phyloP scores from a whole-genome alignment of 345 rosid species.

The Sonneratia alba region DNA sequence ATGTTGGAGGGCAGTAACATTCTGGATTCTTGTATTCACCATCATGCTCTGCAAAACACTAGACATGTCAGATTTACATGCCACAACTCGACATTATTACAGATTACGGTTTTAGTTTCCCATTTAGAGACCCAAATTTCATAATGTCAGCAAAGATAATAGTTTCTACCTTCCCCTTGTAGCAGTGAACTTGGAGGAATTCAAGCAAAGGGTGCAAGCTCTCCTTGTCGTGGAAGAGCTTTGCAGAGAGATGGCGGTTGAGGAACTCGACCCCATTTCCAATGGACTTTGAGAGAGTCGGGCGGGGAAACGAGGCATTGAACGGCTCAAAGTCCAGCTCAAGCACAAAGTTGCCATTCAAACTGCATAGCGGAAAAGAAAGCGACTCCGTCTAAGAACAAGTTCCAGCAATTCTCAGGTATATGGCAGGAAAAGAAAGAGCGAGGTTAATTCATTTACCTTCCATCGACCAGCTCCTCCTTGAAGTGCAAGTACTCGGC shows the following conservation, averaged over 20 bases:
- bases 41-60: slow-evolving; percentile 56
- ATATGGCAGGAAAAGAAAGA: not conserved
- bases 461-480: slow-evolving; percentile 92
- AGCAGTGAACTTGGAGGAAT: slow-evolving; percentile 72
- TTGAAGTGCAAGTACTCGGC: slow-evolving; percentile 78
- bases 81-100: not conserved
- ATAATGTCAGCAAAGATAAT: too few relatives aligned
- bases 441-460: slow-evolving; percentile 19
- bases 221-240: slow-evolving; percentile 91
- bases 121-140: not conserved
- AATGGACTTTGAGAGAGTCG: slow-evolving; percentile 72
- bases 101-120: not conserved
- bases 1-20: slow-evolving; percentile 53
- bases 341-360: slow-evolving; percentile 64
- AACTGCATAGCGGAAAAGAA: slow-evolving; percentile 25
- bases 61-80: not conserved
- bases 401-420: not conserved
- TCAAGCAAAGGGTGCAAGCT: slow-evolving; percentile 85
- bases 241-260: slow-evolving; percentile 88
- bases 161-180: slow-evolving; percentile 58
- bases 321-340: slow-evolving; percentile 95
- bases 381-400: not conserved
- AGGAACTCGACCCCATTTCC: slow-evolving; percentile 97
- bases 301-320: slow-evolving; percentile 73
- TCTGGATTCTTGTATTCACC: slow-evolving; percentile 65